Evolutionary conservation across 805 yeast genomes (phyloP), one percentile per base, ranked within the genome.

Genomic region (Torulaspora microellipsoides): DNA sequence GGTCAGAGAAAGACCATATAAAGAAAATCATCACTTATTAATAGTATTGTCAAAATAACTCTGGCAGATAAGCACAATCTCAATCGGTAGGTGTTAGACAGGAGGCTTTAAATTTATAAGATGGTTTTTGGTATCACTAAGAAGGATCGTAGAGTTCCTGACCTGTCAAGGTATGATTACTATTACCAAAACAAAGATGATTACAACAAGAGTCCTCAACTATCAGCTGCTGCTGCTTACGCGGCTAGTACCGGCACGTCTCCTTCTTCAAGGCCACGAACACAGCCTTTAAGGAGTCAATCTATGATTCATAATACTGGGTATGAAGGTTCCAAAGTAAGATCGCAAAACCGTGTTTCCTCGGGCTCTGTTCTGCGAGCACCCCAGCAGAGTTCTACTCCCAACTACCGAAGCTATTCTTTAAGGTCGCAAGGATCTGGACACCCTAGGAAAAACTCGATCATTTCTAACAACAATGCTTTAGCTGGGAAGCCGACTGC

Each of bases 131-230:
- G 46, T 27, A 33, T 39, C 20, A 43, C 17, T 15, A 43, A 30
- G 38, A 59, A 56, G 49, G 64, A 58, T 35, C 52, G 56, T 29
- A 55, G 56, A 43, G 67, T 62, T 17, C 70, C 71, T 7, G 71
- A 66, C 49, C 51, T 67, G 12, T 65, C 69, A 10, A 58, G 70
- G 38, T 67, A 67, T 38, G 65, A 62, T 40, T 60, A 62, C 41
- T 54, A 63, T 32, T 62, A 63, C 42, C 54, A 55, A 33, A 52
- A 55, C 36, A 49, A 48, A 17, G 54, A 49, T 14, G 55, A 54
- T 28, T 48, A 45, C 34, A 56, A 55, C 40, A 46, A 43, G 31
- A 49, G 51, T 12, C 43, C 47, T 11, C 40, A 53, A 17, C 37
- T 61, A 15, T 54, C 60, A 10, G 60, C 61, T 11, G 65, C 61